These are phyloP conservation scores for Diutina rugosa DNA, from an alignment of 1,139 yeast genomes.

Conservation along the genomic window DNA sequence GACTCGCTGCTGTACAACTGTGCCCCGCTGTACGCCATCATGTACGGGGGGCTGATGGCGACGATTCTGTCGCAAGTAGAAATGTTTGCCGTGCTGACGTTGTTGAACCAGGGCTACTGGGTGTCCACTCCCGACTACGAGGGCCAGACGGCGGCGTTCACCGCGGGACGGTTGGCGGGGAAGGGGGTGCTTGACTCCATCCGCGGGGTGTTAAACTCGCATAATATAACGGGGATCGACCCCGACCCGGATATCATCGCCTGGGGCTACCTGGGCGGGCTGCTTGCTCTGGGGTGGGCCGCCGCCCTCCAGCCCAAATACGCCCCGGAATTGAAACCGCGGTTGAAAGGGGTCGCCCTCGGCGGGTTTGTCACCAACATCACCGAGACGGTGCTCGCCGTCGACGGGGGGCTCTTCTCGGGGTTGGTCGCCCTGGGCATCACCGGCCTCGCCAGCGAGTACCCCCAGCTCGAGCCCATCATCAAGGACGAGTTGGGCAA, in stretches of 20 bases:
- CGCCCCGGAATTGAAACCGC: background rate
- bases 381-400: constrained; percentile 10
- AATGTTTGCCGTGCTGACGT: constrained; percentile 4
- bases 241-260: constrained; percentile 8
- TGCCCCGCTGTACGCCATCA: constrained; percentile 7
- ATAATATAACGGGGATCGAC: constrained; percentile 6
- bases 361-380: constrained; percentile 21
- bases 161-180: constrained; percentile 7
- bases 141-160: constrained; percentile 7
- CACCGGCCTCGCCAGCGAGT: constrained; percentile 16
- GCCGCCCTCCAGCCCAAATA: constrained; percentile 1
- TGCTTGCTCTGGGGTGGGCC: constrained; percentile 3
- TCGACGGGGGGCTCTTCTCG: constrained; percentile 14
- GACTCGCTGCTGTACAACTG: constrained; percentile 6
- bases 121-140: constrained; percentile 8
- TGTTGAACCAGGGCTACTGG: constrained; percentile 7
- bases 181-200: constrained; percentile 7
- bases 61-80: constrained; percentile 5
- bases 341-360: background rate
- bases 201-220: constrained; percentile 7
- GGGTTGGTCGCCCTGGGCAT: constrained; percentile 16
- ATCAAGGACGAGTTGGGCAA: background rate
- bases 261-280: constrained; percentile 10
- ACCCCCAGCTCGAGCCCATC: constrained; percentile 10
- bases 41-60: constrained; percentile 4